Percentiles rank a stretch among this genome's conserved stretches.
These are phyloP conservation scores for Arthroderma uncinatum DNA, from an alignment of 2,329 filamentous ascomycete species.

Conservation along the genomic window DNA sequence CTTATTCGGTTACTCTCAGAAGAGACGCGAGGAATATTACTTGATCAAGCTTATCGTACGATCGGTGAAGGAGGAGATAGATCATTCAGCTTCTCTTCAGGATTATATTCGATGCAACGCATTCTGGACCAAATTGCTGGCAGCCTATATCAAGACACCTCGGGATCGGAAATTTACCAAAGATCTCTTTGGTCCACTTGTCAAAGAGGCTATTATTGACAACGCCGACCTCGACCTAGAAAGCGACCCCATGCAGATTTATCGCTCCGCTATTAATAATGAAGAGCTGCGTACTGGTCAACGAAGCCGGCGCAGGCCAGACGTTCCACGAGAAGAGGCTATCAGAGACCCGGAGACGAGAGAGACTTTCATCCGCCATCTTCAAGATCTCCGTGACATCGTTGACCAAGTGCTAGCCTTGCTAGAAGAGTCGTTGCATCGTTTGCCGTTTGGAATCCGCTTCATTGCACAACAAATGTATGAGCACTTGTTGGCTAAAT, in stretches of 20 bases:
- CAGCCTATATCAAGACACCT: constrained; percentile 80
- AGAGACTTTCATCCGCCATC: constrained; percentile 82
- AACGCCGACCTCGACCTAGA: constrained; percentile 85
- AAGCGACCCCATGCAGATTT: constrained; percentile 95
- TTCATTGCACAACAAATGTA: constrained; percentile 82
- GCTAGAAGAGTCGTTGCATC: constrained; percentile 70
- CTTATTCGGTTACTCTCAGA: constrained; percentile 93
- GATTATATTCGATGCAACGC: constrained; percentile 84
- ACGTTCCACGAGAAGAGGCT: constrained; percentile 84
- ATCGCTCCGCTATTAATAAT: constrained; percentile 89
- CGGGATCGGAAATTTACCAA: constrained; percentile 85
- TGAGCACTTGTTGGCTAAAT: constrained; percentile 62
- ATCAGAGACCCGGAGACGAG: constrained; percentile 91
- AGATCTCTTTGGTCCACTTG: constrained; percentile 70
- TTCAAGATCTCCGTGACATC: constrained; percentile 88
- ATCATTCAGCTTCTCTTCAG: constrained; percentile 58
- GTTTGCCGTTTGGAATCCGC: constrained; percentile 86
- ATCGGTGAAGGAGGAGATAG: constrained; percentile 76
- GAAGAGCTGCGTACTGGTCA: constrained; percentile 87
- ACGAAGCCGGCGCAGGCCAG: constrained; percentile 66
- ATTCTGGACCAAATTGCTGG: constrained; percentile 81
- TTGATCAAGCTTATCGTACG: constrained; percentile 75
- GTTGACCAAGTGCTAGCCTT: constrained; percentile 78
- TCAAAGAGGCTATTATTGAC: constrained; percentile 86
- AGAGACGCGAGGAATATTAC: constrained; percentile 93